Conservation (phyloP, 805 yeast species). For the Torulaspora franciscae region DNA sequence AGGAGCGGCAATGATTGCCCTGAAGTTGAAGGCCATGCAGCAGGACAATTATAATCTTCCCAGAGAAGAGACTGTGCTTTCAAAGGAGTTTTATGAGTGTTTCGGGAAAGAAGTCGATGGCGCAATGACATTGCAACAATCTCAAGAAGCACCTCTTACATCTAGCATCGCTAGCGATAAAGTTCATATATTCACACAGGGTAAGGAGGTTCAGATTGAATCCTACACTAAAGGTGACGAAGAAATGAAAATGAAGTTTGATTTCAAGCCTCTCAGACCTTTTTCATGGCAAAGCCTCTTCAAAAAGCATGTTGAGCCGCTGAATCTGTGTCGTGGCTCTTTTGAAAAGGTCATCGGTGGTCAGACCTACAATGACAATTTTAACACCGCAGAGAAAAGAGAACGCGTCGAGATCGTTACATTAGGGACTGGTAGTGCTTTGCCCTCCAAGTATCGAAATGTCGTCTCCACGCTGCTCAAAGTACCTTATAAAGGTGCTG, state of each 20-base stretch:
- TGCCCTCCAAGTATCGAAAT: constrained; percentile 80
- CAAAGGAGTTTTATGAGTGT: constrained; percentile 32
- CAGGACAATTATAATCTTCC: constrained; percentile 40
- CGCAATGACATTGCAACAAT: constrained; percentile 24
- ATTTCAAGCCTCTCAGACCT: constrained; percentile 2
- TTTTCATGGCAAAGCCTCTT: constrained; percentile 30
- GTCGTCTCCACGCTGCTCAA: constrained; percentile 78
- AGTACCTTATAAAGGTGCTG: constrained; percentile 48
- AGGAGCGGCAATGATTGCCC: constrained; percentile 47
- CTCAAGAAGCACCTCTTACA: constrained; percentile 19
- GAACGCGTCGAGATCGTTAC: constrained; percentile 66
- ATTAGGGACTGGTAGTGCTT: constrained; percentile 89
- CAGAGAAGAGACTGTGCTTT: constrained; percentile 26
- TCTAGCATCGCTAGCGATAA: constrained; percentile 15
- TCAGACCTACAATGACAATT: constrained; percentile 32
- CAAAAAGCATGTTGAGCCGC: constrained; percentile 27
- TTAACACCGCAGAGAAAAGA: constrained; percentile 34
- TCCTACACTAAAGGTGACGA: constrained; percentile 23
- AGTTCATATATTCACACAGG: constrained; percentile 26
- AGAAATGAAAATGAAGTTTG: constrained; percentile 10
- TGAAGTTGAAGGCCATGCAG: constrained; percentile 55
- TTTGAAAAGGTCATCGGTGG: constrained; percentile 27
- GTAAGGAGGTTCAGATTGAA: constrained; percentile 18
- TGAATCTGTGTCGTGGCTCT: constrained; percentile 25
- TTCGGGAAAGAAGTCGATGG: constrained; percentile 32